Percentiles rank a stretch among this genome's conserved stretches.
Conservation (phyloP, 2,329 filamentous ascomycete species). For the Talaromyces albobiverticillius region DNA sequence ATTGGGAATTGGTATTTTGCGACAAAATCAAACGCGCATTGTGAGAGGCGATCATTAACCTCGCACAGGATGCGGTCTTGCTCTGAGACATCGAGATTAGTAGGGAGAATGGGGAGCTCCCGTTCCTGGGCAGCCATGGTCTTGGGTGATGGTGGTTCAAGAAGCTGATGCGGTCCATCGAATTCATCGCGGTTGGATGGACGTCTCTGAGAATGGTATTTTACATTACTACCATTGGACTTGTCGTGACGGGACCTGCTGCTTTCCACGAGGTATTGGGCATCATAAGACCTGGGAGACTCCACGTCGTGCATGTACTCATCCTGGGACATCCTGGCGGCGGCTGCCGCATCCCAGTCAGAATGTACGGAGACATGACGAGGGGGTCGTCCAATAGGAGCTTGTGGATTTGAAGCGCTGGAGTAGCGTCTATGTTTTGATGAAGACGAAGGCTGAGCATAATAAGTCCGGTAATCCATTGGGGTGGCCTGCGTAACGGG, state of each 20-base stretch:
- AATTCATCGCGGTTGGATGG: conserved; percentile 85
- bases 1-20: conserved; percentile 90
- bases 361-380: conserved; percentile 28
- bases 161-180: conserved; percentile 79
- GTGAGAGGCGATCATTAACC: conserved; percentile 80
- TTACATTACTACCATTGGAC: conserved; percentile 23
- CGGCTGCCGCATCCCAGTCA: conserved; percentile 32
- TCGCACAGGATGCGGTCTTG: conserved; percentile 76
- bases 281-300: conserved; percentile 30
- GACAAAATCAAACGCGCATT: conserved; percentile 86
- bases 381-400: conserved; percentile 29
- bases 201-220: conserved; percentile 57
- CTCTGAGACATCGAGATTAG: conserved; percentile 77
- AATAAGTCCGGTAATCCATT: conserved; percentile 30
- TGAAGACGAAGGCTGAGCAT: conserved; percentile 25
- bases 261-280: conserved; percentile 35
- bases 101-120: conserved; percentile 77
- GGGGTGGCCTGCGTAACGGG: conserved; percentile 22
- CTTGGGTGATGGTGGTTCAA: conserved; percentile 68
- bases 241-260: conserved; percentile 31
- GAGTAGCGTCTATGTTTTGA: conserved; percentile 28
- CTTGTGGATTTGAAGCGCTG: conserved; percentile 29
- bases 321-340: conserved; percentile 27
- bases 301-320: conserved; percentile 32
- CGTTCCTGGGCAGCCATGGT: conserved; percentile 74